A percentile compares a stretch with the other conserved stretches of the same genome.
Conservation (phyloP, 352 stramenopile genomes). For the Phytophthora pistaciae region DNA sequence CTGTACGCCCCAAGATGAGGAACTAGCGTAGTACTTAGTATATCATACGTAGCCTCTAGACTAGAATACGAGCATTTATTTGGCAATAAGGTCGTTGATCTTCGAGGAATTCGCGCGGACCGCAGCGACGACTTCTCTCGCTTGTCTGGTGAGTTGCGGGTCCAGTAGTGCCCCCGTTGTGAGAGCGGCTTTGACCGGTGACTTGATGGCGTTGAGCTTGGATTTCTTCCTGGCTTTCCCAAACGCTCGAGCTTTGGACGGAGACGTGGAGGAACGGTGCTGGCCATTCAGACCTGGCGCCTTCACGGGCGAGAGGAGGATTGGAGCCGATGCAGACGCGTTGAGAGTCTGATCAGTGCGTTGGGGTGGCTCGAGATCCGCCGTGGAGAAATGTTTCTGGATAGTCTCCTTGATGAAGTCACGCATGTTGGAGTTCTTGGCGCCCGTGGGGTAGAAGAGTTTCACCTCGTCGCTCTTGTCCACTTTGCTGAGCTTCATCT, state of each 20-base stretch:
- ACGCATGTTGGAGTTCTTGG: constrained; percentile 79
- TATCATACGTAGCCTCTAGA: too few species aligned
- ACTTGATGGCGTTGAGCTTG: constrained; percentile 32
- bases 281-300: neutral
- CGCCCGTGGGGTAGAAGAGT: constrained; percentile 76
- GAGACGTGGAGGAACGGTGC: constrained; percentile 6
- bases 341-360: constrained; percentile 8
- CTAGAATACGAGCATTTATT: constrained; percentile 16
- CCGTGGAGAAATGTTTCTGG: constrained; percentile 44
- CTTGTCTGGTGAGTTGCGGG: constrained; percentile 61
- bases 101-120: constrained; percentile 78
- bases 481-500: constrained; percentile 42
- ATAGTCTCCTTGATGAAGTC: constrained; percentile 76
- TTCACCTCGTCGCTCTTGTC: constrained; percentile 51
- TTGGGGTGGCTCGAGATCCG: neutral
- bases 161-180: constrained; percentile 46
- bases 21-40: neutral
- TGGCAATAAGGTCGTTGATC: constrained; percentile 76
- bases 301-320: constrained; percentile 13
- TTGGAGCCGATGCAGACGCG: constrained; percentile 32
- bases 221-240: constrained; percentile 28
- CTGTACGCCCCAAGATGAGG: constrained; percentile 17
- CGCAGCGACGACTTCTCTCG: constrained; percentile 64
- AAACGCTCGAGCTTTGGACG: constrained; percentile 14
- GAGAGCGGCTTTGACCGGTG: constrained; percentile 25